phyloP scores from a whole-genome alignment of 305 asterid genomes.

The Stenogyne calaminthoides region DNA sequence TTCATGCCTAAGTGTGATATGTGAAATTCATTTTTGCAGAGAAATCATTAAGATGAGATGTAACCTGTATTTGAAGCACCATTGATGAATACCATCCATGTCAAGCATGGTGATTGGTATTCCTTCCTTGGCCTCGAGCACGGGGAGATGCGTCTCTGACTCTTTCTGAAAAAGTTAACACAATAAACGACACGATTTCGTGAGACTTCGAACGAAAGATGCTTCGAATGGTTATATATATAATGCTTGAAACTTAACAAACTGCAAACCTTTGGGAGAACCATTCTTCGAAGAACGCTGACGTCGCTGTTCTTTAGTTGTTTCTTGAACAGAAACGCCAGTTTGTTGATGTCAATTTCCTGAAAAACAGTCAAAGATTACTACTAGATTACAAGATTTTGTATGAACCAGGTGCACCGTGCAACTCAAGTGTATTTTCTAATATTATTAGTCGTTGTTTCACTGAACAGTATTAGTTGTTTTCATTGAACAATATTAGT shows the following conservation, averaged over 20 bases:
- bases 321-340: constrained; percentile 56
- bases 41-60: neutral
- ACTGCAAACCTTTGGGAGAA: constrained; percentile 55
- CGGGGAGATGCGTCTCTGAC: constrained; percentile 55
- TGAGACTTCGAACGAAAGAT: too few species aligned
- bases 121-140: constrained; percentile 56
- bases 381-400: neutral
- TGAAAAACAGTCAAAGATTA: neutral
- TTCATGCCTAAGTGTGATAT: too few species aligned
- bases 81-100: constrained; percentile 57
- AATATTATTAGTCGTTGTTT: too few species aligned
- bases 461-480: too few species aligned
- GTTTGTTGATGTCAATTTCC: constrained; percentile 45
- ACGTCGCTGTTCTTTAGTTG: constrained; percentile 63
- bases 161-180: constrained; percentile 43
- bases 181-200: neutral
- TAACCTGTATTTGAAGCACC: constrained; percentile 78
- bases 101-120: constrained; percentile 48
- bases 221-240: too few species aligned
- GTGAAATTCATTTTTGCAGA: too few species aligned
- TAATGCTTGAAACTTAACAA: too few species aligned
- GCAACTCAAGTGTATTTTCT: too few species aligned
- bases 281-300: constrained; percentile 47
- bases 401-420: too few species aligned
- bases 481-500: too few species aligned